A percentile compares a stretch with the other conserved stretches of the same genome.
Conservation (phyloP, 2,329 filamentous ascomycete genomes). For the Dactylellina sp. region DNA sequence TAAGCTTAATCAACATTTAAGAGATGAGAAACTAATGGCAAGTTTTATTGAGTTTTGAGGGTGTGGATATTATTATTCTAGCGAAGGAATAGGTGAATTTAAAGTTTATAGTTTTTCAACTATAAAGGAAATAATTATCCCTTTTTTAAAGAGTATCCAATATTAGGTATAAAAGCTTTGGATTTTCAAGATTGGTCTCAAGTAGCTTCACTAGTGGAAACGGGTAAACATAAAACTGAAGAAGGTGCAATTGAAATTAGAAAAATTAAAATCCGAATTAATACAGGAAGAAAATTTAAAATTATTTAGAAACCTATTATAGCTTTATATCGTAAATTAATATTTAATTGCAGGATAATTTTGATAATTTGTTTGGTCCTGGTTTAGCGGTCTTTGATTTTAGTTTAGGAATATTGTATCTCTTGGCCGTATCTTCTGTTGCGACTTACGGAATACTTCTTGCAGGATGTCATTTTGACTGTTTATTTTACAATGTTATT, state of each 20-base stretch:
- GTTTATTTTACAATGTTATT: slow-evolving; percentile 30
- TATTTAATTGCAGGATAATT: too few species aligned
- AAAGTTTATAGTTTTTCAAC: slow-evolving; percentile 31
- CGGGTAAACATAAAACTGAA: slow-evolving; percentile 16
- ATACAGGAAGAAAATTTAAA: slow-evolving; percentile 20
- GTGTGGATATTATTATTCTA: slow-evolving; percentile 12
- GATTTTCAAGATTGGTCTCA: slow-evolving; percentile 15
- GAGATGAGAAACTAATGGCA: slow-evolving; percentile 39
- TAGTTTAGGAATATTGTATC: slow-evolving; percentile 60
- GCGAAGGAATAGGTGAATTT: slow-evolving; percentile 23
- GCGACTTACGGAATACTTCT: slow-evolving; percentile 59
- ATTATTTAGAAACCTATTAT: slow-evolving; percentile 1
- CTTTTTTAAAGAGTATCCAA: slow-evolving; percentile 36
- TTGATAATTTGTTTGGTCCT: slow-evolving; percentile 54
- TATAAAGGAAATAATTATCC: slow-evolving; percentile 44
- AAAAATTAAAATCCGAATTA: slow-evolving; percentile 16
- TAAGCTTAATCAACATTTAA: slow-evolving; percentile 39
- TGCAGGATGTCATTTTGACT: slow-evolving; percentile 42
- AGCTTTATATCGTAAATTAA: slow-evolving; percentile 7
- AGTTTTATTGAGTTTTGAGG: slow-evolving; percentile 17
- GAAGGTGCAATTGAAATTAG: slow-evolving; percentile 24
- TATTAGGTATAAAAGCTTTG: slow-evolving; percentile 31
- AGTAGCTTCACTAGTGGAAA: slow-evolving; percentile 20
- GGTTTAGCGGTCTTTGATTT: slow-evolving; percentile 59
- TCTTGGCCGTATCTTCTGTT: slow-evolving; percentile 60